Base-by-base conservation (phyloP, 2,329 filamentous ascomycete species). In the Sphaerulina vaccinii region DNA sequence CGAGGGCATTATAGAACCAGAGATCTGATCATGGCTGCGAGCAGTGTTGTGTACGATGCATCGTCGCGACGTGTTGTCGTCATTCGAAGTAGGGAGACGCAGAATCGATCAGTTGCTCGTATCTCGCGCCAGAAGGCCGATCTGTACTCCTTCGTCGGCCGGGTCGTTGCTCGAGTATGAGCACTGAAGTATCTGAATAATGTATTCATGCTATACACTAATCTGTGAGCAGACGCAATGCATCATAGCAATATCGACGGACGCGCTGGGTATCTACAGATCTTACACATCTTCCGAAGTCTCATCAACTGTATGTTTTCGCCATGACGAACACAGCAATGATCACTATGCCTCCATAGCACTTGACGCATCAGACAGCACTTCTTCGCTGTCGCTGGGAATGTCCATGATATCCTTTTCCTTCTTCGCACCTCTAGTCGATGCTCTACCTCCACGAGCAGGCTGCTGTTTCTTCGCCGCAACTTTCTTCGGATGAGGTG, bases 331-430 rank as follows among this genome's bases (percentile, higher is more conserved):
- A 5, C 32, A 5, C 32, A 7, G 13, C 11, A 29, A 29, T 29
- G 27, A 16, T 5, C 35, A 37, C 35, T 36, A 50, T 24, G 29
- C 55, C 44, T 62, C 62, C 51, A 62, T 52, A 15, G 59, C 61
- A 18, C 54, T 57, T 3, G 58, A 59, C 33, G 57, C 51, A 47
- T 65, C 60, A n/a, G 61, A 62, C n/a, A 65, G 49, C 43, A 61
- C 60, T 16, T 52, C 59, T 35, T 64, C 63, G 21, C 56, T 61
- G 16, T 62, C 63, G 22, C 53, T 54, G 3, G 58, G 54, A 6
- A 64, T 53, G 29, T 64, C 60, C 37, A 62, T 56, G 8, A 58
- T 43, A 32, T 63, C 60, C 22, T 63, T 62, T 22, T 60, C 49
- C 53, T 61, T 59, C 40, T 43, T 51, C 38, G 59, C 55, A 29